phyloP scores from a whole-genome alignment of 1,139 yeast species.

The Sugiyamaella sp. region DNA sequence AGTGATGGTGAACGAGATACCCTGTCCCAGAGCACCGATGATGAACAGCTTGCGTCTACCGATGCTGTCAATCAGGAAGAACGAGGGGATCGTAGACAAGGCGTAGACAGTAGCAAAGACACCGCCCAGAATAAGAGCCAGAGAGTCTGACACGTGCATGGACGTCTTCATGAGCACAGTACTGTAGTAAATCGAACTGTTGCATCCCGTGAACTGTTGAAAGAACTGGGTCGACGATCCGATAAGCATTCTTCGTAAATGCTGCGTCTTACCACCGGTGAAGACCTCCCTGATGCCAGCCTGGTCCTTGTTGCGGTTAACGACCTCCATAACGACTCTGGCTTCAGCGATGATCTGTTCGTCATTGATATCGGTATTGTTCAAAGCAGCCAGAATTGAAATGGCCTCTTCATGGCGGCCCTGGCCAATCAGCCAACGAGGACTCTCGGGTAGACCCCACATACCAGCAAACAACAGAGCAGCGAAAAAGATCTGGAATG shows the following conservation, averaged over 20 bases:
- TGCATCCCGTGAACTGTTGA: slow-evolving; percentile 69
- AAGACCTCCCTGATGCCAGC: slow-evolving; percentile 50
- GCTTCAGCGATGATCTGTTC: slow-evolving; percentile 31
- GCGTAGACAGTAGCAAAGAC: slow-evolving; percentile 57
- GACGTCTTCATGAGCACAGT: slow-evolving; percentile 50
- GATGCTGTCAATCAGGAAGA: slow-evolving; percentile 55
- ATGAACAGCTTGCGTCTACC: slow-evolving; percentile 67
- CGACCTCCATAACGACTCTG: slow-evolving; percentile 33
- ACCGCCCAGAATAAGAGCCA: slow-evolving; percentile 60
- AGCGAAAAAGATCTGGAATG: slow-evolving; percentile 42
- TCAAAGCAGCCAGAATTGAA: slow-evolving; percentile 49
- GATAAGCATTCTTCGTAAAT: slow-evolving; percentile 44
- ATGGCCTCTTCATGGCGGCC: slow-evolving; percentile 45
- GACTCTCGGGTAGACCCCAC: slow-evolving; percentile 51
- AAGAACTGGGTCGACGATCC: slow-evolving; percentile 59
- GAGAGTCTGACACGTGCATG: slow-evolving; percentile 52
- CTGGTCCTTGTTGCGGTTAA: slow-evolving; percentile 28
- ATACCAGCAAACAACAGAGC: slow-evolving; percentile 28
- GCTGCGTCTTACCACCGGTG: slow-evolving; percentile 54
- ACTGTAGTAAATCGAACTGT: slow-evolving; percentile 56
- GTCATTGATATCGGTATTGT: slow-evolving; percentile 29
- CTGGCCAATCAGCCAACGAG: slow-evolving; percentile 54
- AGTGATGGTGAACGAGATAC: slow-evolving; percentile 68
- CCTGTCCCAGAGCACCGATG: slow-evolving; percentile 49
- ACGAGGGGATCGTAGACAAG: slow-evolving; percentile 55